phyloP scores from a whole-genome alignment of 805 yeast species.

The Alloascoidea hylecoeti region DNA sequence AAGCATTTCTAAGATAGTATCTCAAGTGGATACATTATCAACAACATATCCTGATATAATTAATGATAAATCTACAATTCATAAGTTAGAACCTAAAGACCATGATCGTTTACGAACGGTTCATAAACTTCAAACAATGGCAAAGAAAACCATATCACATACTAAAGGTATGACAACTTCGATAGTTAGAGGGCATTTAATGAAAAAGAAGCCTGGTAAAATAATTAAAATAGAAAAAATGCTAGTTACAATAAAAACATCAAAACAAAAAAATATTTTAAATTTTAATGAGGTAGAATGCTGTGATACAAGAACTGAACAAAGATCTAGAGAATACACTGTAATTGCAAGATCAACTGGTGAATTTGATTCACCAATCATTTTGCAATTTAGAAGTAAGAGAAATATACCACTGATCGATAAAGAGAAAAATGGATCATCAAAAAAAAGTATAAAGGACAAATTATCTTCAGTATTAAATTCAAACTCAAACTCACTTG shows the following conservation, averaged over 20 bases:
- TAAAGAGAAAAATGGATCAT: constrained; percentile 6
- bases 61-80: constrained; percentile 5
- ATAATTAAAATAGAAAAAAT: constrained; percentile 53
- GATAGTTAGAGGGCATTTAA: constrained; percentile 8
- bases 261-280: constrained; percentile 17
- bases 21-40: too few species aligned
- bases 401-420: constrained; percentile 19
- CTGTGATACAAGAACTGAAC: constrained; percentile 39
- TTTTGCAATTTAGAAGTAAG: constrained; percentile 46
- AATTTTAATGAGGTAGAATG: constrained; percentile 34
- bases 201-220: constrained; percentile 34
- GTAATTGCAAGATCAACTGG: constrained; percentile 61
- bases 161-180: constrained; percentile 5
- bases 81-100: constrained; percentile 12
- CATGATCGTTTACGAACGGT: constrained; percentile 7
- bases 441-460: not conserved
- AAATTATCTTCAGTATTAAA: constrained; percentile 2
- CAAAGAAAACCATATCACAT: constrained; percentile 6
- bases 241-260: constrained; percentile 44
- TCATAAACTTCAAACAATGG: constrained; percentile 7
- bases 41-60: too few species aligned
- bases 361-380: constrained; percentile 32
- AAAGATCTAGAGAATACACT: constrained; percentile 70
- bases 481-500: constrained; percentile 2
- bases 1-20: too few species aligned